Percentiles rank a stretch among this genome's conserved stretches.
Conservation (phyloP, 2,329 filamentous ascomycete genomes). For the Colletotrichum nymphaeae region DNA sequence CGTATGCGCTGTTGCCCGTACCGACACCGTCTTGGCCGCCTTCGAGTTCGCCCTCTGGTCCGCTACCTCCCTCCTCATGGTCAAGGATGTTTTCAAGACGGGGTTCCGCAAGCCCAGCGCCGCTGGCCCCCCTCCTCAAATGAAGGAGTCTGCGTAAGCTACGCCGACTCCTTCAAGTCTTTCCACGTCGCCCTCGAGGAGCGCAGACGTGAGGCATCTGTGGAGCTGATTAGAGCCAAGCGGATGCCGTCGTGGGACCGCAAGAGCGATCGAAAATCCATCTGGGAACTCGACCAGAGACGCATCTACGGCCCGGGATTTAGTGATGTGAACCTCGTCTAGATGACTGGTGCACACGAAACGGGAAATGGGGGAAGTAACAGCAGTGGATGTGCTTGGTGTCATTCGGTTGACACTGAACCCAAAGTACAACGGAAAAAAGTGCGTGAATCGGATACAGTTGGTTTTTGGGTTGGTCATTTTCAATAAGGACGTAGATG, state of each 20-base stretch:
- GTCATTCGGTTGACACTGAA: background rate
- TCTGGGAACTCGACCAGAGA: conserved; percentile 31
- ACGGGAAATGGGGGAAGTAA: background rate
- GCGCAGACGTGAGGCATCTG: conserved; percentile 29
- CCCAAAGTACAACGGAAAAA: conserved; percentile 2
- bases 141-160: conserved; percentile 37
- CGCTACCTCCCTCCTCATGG: conserved; percentile 57
- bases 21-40: conserved; percentile 65
- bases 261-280: conserved; percentile 9
- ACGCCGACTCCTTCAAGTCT: conserved; percentile 26
- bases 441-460: conserved; percentile 13
- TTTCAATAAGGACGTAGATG: conserved; percentile 31
- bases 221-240: conserved; percentile 26
- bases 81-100: conserved; percentile 59
- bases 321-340: conserved; percentile 36
- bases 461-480: conserved; percentile 25
- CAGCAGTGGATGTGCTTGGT: background rate
- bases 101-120: conserved; percentile 47
- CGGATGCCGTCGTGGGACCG: conserved; percentile 33
- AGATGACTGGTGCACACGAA: conserved; percentile 27
- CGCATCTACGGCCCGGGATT: conserved; percentile 34
- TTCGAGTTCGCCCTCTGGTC: conserved; percentile 66
- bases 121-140: conserved; percentile 36
- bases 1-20: conserved; percentile 67
- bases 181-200: conserved; percentile 23